A percentile compares a stretch with the other conserved stretches of the same genome.
phyloP scores from a whole-genome alignment of 208 protist species.

The Leishmania gerbilli region DNA sequence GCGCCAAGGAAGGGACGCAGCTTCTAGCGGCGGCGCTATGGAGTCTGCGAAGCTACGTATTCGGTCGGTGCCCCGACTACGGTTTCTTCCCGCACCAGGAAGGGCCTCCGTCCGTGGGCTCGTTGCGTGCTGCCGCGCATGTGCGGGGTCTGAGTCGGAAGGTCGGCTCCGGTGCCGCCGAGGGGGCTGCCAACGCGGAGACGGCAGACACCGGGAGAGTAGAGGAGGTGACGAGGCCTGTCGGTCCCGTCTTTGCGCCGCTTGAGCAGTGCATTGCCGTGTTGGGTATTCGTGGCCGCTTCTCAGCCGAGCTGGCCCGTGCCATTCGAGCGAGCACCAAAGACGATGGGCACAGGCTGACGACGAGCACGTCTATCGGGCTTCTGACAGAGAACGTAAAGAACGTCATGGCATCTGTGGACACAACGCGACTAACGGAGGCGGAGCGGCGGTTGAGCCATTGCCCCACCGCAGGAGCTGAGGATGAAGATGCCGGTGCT shows the following conservation, averaged over 20 bases:
- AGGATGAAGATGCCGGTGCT: constrained; percentile 7
- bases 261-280: constrained; percentile 80
- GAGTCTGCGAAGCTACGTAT: constrained; percentile 56
- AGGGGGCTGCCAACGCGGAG: background rate
- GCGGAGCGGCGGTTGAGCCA: constrained; percentile 44
- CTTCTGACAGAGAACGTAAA: constrained; percentile 43
- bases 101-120: constrained; percentile 21
- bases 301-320: constrained; percentile 50
- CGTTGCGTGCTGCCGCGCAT: constrained; percentile 46
- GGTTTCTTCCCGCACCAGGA: constrained; percentile 31
- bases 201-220: background rate
- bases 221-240: background rate
- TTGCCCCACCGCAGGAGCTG: background rate
- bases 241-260: constrained; percentile 29
- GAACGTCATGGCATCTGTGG: constrained; percentile 37
- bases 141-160: constrained; percentile 21
- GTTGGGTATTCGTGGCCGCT: constrained; percentile 68
- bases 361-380: constrained; percentile 42
- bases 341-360: constrained; percentile 53
- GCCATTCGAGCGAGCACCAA: constrained; percentile 32
- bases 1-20: constrained; percentile 38
- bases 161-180: constrained; percentile 20
- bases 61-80: constrained; percentile 71
- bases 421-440: constrained; percentile 39
- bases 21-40: constrained; percentile 78